These are phyloP conservation scores for Curvularia verruculosa DNA, from an alignment of 2,329 filamentous ascomycete genomes.

Conservation along the genomic window DNA sequence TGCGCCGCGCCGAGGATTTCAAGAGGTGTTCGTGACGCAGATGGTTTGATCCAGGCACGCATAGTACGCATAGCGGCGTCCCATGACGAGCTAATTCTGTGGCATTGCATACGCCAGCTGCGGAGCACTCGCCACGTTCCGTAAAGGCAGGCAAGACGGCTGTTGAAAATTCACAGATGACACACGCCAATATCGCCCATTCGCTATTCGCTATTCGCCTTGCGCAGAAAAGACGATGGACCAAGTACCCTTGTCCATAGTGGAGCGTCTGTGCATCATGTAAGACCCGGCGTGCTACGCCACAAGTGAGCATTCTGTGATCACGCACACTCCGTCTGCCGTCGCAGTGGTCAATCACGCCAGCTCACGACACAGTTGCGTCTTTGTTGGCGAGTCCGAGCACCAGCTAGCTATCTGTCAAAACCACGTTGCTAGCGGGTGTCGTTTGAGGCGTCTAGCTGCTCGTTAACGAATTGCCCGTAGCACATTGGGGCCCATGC, in stretches of 20 bases:
- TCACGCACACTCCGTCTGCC: slow-evolving; percentile 4
- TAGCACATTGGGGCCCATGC: slow-evolving; percentile 29
- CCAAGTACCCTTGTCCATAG: slow-evolving; percentile 31
- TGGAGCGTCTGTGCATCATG: slow-evolving; percentile 25
- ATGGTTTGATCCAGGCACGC: slow-evolving; percentile 7
- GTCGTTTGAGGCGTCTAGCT: slow-evolving; percentile 12
- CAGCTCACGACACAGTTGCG: slow-evolving; percentile 13
- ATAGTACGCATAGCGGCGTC: slow-evolving; percentile 10
- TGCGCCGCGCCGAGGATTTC: slow-evolving; percentile 13
- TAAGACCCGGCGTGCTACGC: slow-evolving; percentile 14
- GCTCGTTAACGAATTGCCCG: slow-evolving; percentile 17
- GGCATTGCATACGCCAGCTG: slow-evolving; percentile 16
- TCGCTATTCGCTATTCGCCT: slow-evolving; percentile 25
- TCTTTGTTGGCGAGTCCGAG: slow-evolving; percentile 12
- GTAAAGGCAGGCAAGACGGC: slow-evolving; percentile 15
- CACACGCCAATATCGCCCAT: slow-evolving; percentile 38
- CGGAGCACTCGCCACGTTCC: slow-evolving; percentile 33
- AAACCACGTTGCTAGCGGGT: slow-evolving; percentile 26
- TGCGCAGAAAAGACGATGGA: slow-evolving; percentile 36
- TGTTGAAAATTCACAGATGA: slow-evolving; percentile 28
- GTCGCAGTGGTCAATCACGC: slow-evolving; percentile 5
- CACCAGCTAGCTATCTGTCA: slow-evolving; percentile 5
- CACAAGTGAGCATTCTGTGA: slow-evolving; percentile 10
- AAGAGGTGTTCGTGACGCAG: slow-evolving; percentile 18
- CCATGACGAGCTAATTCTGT: slow-evolving; percentile 24